Conservation (phyloP, 805 yeast genomes). For the Ogataea chonburiensis region DNA sequence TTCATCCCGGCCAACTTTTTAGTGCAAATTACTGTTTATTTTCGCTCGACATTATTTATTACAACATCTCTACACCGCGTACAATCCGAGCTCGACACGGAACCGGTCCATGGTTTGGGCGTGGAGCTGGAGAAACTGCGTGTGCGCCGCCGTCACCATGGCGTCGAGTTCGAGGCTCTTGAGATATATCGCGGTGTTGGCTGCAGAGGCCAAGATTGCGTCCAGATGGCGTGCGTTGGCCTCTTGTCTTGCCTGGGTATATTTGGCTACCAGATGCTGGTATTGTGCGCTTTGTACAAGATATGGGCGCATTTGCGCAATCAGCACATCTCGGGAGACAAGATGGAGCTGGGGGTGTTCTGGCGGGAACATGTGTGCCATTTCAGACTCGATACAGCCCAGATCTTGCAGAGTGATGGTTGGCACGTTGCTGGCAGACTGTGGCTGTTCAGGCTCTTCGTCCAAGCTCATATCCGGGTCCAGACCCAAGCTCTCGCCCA, state of each 20-base stretch:
- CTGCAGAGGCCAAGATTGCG: slow-evolving; percentile 10
- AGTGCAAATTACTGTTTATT: background rate
- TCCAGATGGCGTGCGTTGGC: slow-evolving; percentile 18
- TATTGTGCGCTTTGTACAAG: slow-evolving; percentile 10
- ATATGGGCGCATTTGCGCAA: slow-evolving; percentile 11
- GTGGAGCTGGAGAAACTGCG: slow-evolving; percentile 15
- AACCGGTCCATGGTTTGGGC: slow-evolving; percentile 6
- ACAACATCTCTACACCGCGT: slow-evolving; percentile 10
- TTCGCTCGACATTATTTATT: no score
- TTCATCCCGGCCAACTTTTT: slow-evolving; percentile 2
- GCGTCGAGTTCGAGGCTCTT: slow-evolving; percentile 21
- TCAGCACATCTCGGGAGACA: slow-evolving; percentile 1
- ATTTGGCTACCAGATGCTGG: slow-evolving; percentile 14
- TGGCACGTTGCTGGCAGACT: slow-evolving; percentile 4
- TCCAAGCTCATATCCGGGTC: slow-evolving; percentile 12
- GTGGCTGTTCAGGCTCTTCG: background rate
- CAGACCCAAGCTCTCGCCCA: slow-evolving; percentile 20
- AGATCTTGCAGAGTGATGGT: slow-evolving; percentile 18
- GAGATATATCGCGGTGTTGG: slow-evolving; percentile 17
- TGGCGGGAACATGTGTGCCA: slow-evolving; percentile 6
- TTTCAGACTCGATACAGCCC: slow-evolving; percentile 17
- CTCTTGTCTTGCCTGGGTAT: slow-evolving; percentile 15
- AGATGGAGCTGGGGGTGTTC: slow-evolving; percentile 2
- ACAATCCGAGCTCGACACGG: slow-evolving; percentile 5
- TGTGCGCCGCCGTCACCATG: slow-evolving; percentile 9